Conservation (phyloP, 345 rosid genomes). For the Moringa oleifera region DNA sequence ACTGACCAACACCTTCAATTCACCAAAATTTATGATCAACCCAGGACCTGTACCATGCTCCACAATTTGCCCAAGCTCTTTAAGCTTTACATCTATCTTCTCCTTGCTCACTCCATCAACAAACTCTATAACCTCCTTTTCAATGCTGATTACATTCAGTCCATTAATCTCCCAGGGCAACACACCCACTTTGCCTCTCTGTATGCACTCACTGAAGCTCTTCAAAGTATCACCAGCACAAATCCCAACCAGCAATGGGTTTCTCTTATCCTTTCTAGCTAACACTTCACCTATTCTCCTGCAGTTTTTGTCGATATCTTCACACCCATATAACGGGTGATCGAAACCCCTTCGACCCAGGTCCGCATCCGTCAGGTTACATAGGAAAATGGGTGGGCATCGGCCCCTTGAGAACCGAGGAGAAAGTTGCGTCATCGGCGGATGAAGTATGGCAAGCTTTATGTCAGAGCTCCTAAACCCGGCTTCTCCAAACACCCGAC, state of each 20-base stretch:
- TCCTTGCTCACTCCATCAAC: slow-evolving; percentile 27
- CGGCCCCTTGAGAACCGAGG: slow-evolving; percentile 26
- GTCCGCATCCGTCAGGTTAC: slow-evolving; percentile 39
- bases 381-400: slow-evolving; percentile 41
- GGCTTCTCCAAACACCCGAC: slow-evolving; percentile 60
- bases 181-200: slow-evolving; percentile 29
- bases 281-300: slow-evolving; percentile 41
- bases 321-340: slow-evolving; percentile 23
- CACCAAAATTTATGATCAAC: slow-evolving; percentile 48
- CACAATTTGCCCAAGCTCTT: slow-evolving; percentile 24
- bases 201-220: slow-evolving; percentile 31
- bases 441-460: slow-evolving; percentile 54
- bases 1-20: slow-evolving; percentile 29
- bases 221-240: slow-evolving; percentile 39
- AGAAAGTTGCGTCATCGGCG: slow-evolving; percentile 33
- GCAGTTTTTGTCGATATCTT: slow-evolving; percentile 37
- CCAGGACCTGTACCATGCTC: slow-evolving; percentile 31
- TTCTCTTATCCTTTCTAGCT: slow-evolving; percentile 34
- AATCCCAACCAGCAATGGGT: slow-evolving; percentile 45
- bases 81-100: slow-evolving; percentile 21
- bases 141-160: slow-evolving; percentile 34
- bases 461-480: slow-evolving; percentile 65
- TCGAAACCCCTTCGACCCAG: slow-evolving; percentile 28
- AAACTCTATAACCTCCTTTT: slow-evolving; percentile 35
- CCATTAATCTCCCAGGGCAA: slow-evolving; percentile 37